Conservation (phyloP, 768 basidiomycete species). For the Candolleomyces aberdarensis region DNA sequence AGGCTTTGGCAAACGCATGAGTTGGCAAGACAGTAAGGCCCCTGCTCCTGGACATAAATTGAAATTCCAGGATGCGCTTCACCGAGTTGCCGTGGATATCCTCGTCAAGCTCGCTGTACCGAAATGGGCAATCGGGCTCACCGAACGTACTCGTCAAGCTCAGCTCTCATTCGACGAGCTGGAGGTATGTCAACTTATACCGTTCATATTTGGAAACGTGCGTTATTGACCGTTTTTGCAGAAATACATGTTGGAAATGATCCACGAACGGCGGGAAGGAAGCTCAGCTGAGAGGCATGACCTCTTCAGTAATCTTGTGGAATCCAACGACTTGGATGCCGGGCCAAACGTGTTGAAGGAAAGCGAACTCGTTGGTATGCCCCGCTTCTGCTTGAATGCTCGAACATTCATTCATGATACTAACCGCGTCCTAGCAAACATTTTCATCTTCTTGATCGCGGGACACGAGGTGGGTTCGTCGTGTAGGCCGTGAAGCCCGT, state of each 20-base stretch:
- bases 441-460: constrained; percentile 55
- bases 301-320: constrained; percentile 49
- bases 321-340: constrained; percentile 42
- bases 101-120: constrained; percentile 38
- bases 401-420: not conserved
- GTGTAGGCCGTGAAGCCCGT: not conserved
- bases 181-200: constrained; percentile 23
- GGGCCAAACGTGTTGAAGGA: constrained; percentile 37
- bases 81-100: constrained; percentile 36
- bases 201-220: not conserved
- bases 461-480: constrained; percentile 48
- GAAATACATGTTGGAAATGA: constrained; percentile 52
- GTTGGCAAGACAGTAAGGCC: constrained; percentile 41
- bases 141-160: constrained; percentile 26
- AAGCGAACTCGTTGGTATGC: constrained; percentile 38
- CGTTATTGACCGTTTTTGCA: not conserved
- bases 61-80: constrained; percentile 48
- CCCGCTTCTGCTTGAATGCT: not conserved
- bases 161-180: constrained; percentile 42
- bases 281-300: constrained; percentile 43
- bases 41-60: constrained; percentile 42
- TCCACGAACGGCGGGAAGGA: constrained; percentile 35
- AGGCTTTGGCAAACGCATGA: constrained; percentile 52
- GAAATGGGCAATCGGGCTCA: constrained; percentile 34
- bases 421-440: constrained; percentile 31